Conservation (phyloP, 2,329 filamentous ascomycete species). For the Celoporthe dispersa region DNA sequence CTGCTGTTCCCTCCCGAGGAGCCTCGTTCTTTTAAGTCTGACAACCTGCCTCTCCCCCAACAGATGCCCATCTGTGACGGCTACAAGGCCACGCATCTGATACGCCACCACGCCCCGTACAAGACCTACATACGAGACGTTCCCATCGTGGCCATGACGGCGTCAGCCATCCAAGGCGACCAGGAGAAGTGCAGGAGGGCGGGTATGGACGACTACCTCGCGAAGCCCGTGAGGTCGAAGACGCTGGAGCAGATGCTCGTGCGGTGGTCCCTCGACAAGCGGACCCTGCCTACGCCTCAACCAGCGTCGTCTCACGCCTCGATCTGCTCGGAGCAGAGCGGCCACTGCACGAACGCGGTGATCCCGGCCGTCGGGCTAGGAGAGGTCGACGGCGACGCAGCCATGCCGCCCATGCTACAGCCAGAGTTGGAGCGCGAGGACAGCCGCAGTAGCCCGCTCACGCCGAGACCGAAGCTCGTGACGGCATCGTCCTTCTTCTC, state of each 20-base stretch:
- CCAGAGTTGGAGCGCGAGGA: constrained; percentile 4
- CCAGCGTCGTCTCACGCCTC: constrained; percentile 13
- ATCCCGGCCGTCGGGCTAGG: constrained; percentile 31
- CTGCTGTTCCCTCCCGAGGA: too few relatives aligned
- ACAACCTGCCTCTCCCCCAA: neutral
- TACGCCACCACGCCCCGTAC: constrained; percentile 71
- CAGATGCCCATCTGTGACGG: constrained; percentile 75
- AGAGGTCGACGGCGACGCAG: neutral
- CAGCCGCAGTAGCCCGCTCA: constrained; percentile 9
- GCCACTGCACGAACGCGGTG: constrained; percentile 33
- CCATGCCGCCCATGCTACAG: neutral
- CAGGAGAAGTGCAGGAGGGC: constrained; percentile 55
- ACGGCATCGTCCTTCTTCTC: constrained; percentile 8
- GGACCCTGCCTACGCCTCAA: constrained; percentile 17
- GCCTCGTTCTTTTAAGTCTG: neutral
- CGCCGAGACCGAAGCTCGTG: constrained; percentile 19
- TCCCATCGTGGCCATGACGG: constrained; percentile 60
- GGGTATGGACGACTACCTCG: constrained; percentile 61
- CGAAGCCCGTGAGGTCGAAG: constrained; percentile 58
- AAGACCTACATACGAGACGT: constrained; percentile 60
- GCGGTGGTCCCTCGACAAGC: constrained; percentile 34
- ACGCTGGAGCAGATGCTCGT: constrained; percentile 48
- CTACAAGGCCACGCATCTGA: constrained; percentile 74
- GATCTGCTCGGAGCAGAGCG: constrained; percentile 34
- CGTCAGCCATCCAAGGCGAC: constrained; percentile 60